These are phyloP conservation scores for Rhodamnia argentea DNA, from an alignment of 345 rosid genomes.

Conservation along the genomic window DNA sequence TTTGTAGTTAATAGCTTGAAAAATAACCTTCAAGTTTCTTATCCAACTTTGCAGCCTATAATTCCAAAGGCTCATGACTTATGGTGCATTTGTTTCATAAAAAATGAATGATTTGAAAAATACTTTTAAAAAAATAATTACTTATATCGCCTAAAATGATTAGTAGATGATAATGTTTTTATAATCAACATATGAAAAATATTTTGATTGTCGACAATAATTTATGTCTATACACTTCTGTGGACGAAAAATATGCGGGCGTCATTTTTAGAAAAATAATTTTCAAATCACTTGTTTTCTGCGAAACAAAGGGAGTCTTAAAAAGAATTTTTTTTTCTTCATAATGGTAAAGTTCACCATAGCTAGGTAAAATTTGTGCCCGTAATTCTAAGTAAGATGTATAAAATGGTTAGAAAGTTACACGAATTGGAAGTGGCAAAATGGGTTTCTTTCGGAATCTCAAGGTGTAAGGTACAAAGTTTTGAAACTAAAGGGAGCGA, in stretches of 20 bases:
- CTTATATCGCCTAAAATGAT: background rate
- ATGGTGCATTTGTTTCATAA: fast-evolving
- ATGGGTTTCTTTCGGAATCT: background rate
- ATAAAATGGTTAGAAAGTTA: background rate
- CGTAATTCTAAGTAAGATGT: background rate
- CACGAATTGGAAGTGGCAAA: background rate
- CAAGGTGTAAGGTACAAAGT: background rate
- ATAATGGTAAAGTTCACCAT: background rate
- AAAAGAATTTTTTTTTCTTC: background rate
- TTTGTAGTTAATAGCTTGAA: background rate
- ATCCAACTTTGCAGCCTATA: background rate
- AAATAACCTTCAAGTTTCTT: background rate
- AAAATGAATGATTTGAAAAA: background rate
- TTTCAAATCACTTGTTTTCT: fast-evolving
- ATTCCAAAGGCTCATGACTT: background rate
- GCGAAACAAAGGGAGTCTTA: fast-evolving
- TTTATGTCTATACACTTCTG: background rate
- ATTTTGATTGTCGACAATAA: background rate
- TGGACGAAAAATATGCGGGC: too few species aligned
- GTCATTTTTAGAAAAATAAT: background rate
- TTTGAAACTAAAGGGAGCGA: background rate
- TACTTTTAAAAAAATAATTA: background rate
- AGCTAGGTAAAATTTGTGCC: background rate
- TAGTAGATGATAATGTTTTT: background rate
- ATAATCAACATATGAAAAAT: too few species aligned